These are phyloP conservation scores for Colletotrichum sp. DNA, from an alignment of 2,329 filamentous ascomycete genomes.

Conservation along the genomic window DNA sequence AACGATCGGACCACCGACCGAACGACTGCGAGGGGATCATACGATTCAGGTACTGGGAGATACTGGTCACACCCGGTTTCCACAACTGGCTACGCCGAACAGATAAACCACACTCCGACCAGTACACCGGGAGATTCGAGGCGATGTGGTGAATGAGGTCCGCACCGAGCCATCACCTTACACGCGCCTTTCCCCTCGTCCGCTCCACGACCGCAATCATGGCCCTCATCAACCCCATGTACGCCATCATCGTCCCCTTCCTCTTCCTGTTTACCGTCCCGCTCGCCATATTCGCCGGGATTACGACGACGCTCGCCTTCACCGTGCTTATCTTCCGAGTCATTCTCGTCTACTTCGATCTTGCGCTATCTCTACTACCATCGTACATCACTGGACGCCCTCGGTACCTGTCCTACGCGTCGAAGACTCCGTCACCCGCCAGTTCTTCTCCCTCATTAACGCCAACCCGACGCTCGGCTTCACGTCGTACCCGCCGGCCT, in stretches of 20 bases:
- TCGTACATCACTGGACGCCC: conserved; percentile 54
- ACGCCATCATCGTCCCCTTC: conserved; percentile 65
- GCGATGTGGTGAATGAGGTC: background rate
- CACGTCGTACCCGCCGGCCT: conserved; percentile 6
- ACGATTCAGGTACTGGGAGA: conserved; percentile 16
- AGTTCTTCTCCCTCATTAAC: conserved; percentile 22
- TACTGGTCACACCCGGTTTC: background rate
- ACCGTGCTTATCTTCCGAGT: conserved; percentile 66
- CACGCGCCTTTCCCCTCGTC: background rate
- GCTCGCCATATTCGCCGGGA: conserved; percentile 64
- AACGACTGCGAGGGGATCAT: conserved; percentile 15
- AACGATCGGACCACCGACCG: conserved; percentile 20
- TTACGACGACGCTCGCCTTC: conserved; percentile 68
- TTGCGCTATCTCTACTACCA: conserved; percentile 62
- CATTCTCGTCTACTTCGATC: conserved; percentile 66
- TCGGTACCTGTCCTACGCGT: conserved; percentile 32
- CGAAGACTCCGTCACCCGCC: conserved; percentile 23
- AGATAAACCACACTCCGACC: background rate
- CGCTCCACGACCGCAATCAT: conserved; percentile 36
- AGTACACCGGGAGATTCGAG: background rate
- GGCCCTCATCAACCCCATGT: conserved; percentile 59
- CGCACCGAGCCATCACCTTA: background rate
- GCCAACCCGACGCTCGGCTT: conserved; percentile 12
- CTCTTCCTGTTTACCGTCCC: conserved; percentile 68
- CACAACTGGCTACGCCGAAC: background rate